Evolutionary conservation across 331 rosid species (phyloP).

Genomic region (Arachis monticola): DNA sequence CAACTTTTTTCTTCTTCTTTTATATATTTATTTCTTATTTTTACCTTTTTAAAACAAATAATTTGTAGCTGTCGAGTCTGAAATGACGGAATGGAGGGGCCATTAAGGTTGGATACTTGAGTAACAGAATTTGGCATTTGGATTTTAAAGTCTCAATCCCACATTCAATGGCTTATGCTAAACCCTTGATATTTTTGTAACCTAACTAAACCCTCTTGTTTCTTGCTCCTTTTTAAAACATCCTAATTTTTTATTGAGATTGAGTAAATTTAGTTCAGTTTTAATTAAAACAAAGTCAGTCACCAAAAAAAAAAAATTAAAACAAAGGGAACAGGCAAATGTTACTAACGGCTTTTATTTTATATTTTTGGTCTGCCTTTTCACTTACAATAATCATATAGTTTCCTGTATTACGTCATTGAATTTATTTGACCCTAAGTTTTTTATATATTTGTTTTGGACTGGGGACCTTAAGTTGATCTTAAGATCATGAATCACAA

Average conservation of each 20-base stretch:
- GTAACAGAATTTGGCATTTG: constrained; percentile 16
- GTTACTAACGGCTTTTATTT: constrained; percentile 1
- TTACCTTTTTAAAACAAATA: not conserved
- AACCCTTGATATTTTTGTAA: constrained; percentile 27
- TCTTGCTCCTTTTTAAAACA: not conserved
- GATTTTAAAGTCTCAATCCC: constrained; percentile 36
- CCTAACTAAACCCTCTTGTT: not conserved
- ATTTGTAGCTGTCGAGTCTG: constrained; percentile 51
- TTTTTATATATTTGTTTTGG: not conserved
- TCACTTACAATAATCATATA: not conserved
- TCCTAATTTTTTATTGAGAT: not conserved
- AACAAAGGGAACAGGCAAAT: not conserved
- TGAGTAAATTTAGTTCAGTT: not conserved
- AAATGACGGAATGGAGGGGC: constrained; percentile 28
- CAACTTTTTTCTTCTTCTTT: not conserved
- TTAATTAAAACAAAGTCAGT: not conserved
- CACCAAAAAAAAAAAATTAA: not conserved
- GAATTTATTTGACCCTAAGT: constrained; percentile 1
- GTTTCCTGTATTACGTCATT: not conserved
- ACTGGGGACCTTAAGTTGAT: not conserved
- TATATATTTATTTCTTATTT: not conserved
- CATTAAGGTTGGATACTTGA: constrained; percentile 36
- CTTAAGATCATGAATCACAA: not conserved
- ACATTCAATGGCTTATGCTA: constrained; percentile 16
- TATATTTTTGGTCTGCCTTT: not conserved